Base-by-base conservation (phyloP, 2,329 filamentous ascomycete species). In the Fusarium pilosicola region DNA sequence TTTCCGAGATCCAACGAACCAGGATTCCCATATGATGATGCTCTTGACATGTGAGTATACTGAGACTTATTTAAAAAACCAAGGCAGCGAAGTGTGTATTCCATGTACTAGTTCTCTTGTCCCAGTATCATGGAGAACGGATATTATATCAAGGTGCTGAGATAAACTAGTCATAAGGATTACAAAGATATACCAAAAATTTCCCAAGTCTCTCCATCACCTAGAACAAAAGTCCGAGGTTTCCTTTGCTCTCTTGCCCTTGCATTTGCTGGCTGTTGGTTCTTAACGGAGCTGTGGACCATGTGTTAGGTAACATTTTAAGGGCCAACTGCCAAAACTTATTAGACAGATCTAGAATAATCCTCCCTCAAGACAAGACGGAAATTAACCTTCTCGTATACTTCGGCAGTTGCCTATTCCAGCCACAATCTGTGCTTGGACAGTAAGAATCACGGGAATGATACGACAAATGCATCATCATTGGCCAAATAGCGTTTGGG, bases 151-250 rank as follows among this genome's bases (percentile, higher is more conserved):
- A 46, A 14, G 18, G 12, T 22, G 8, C 24, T 11, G 2, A 22
- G 44, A 46, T 28, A 46, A 28, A 22, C 24, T 28, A 0, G 6
- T 26, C 24, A 9, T 6, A n/a, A 17, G 22, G 3, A 42, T 42
- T 15, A 42, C 22, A 15, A 10, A 15, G 14, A 42, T n/a, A 17
- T 42, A 9, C 22, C 5, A n/a, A 17, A 17, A 15, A 14, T n/a
- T 10, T 5, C 6, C 10, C 9, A 17, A 17, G 10, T 24, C n/a
- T 18, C 17, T 18, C 12, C 7, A 12, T 44, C 5, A 7, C 10
- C 6, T 7, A 1, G 15, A 24, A 18, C 5, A 18, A 3, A 24
- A 0, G 15, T 24, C 42, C 15, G 0, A 44, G 5, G 14, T n/a
- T n/a, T 17, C n/a, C 6, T 42, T 4, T 9, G 1, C 14, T 42